Percentiles rank a stretch among this genome's conserved stretches.
Conservation (phyloP, 495 filamentous ascomycete species). For the Jackrogersella multiformis region DNA sequence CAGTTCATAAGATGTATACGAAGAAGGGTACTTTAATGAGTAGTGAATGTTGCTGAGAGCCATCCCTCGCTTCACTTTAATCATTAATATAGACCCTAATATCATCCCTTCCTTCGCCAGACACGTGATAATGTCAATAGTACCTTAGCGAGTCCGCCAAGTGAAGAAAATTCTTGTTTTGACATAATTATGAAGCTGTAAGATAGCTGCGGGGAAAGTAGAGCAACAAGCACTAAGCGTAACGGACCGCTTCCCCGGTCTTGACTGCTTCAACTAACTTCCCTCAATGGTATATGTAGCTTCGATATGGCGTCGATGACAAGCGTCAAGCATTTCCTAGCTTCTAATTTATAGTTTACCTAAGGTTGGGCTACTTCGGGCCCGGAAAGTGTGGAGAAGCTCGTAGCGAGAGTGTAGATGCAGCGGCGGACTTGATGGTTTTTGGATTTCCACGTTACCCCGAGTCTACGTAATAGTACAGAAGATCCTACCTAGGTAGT, state of each 20-base stretch:
- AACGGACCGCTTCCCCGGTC: conserved; percentile 15
- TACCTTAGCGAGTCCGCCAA: conserved; percentile 25
- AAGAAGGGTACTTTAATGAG: conserved; percentile 11
- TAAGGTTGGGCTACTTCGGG: conserved; percentile 1
- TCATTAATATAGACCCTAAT: conserved; percentile 1
- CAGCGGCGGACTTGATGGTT: not conserved
- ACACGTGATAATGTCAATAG: not conserved
- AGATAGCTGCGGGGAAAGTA: too few species aligned
- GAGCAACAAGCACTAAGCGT: too few species aligned
- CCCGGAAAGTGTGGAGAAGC: conserved; percentile 28
- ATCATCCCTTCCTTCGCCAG: not conserved
- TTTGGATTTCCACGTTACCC: not conserved
- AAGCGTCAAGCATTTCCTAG: conserved; percentile 18
- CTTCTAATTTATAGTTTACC: too few species aligned
- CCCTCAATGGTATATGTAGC: not conserved
- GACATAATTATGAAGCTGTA: too few species aligned
- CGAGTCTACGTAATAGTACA: not conserved
- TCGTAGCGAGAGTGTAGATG: not conserved
- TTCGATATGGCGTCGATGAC: conserved; percentile 8
- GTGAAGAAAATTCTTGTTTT: conserved; percentile 17
- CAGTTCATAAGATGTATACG: not conserved
- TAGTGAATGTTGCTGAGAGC: conserved; percentile 11
- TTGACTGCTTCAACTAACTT: not conserved
- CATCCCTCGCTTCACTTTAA: not conserved
- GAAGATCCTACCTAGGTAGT: too few species aligned